These are phyloP conservation scores for Avena eriantha DNA, from an alignment of 176 grass and related monocot species.

Conservation along the genomic window DNA sequence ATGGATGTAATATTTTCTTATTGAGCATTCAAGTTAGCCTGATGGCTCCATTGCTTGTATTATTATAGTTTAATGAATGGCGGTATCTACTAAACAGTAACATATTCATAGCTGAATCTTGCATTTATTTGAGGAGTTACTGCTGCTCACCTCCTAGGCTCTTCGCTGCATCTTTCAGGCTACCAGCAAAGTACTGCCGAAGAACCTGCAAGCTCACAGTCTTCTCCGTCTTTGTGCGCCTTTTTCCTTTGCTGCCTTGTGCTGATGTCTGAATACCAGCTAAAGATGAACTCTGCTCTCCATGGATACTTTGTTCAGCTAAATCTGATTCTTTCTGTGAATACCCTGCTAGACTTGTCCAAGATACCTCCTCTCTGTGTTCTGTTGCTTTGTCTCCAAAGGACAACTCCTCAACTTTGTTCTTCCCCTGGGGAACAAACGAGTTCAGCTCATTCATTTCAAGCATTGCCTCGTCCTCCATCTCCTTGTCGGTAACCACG, in stretches of 20 bases:
- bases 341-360: slow-evolving; percentile 46
- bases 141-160: slow-evolving; percentile 80
- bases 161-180: slow-evolving; percentile 95
- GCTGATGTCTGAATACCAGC: slow-evolving; percentile 38
- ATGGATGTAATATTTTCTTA: slow-evolving; percentile 37
- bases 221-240: slow-evolving; percentile 78
- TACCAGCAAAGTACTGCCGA: slow-evolving; percentile 87
- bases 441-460: slow-evolving; percentile 68
- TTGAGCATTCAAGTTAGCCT: slow-evolving; percentile 35
- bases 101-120: slow-evolving; percentile 40
- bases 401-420: slow-evolving; percentile 55
- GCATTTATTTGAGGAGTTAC: slow-evolving; percentile 28
- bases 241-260: slow-evolving; percentile 64
- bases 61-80: slow-evolving; percentile 38
- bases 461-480: slow-evolving; percentile 60
- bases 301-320: slow-evolving; percentile 44
- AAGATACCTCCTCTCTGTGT: slow-evolving; percentile 42
- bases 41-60: slow-evolving; percentile 20
- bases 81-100: slow-evolving; percentile 43
- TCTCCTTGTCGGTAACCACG: slow-evolving; percentile 76
- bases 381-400: slow-evolving; percentile 46
- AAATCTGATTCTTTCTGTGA: slow-evolving; percentile 57
- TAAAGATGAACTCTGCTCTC: slow-evolving; percentile 39
- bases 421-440: slow-evolving; percentile 47
- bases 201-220: slow-evolving; percentile 87